phyloP scores from a whole-genome alignment of 192 early-diverging fungal genomes.

The Coemansia sp. region DNA sequence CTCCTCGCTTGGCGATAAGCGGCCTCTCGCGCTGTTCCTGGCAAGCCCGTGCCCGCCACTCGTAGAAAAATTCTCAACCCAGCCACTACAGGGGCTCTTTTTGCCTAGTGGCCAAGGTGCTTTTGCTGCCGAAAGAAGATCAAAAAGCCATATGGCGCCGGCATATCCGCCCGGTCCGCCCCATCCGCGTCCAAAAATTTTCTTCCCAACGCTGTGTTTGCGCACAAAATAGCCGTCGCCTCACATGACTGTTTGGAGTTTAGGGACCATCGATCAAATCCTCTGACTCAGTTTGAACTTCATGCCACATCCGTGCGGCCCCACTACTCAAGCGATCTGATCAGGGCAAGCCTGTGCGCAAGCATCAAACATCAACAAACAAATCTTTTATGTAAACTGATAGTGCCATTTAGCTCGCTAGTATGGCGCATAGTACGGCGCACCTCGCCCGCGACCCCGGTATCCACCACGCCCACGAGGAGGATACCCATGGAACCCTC shows the following conservation, averaged over 20 bases:
- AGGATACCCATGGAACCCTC: conserved; percentile 63
- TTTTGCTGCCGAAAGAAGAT: not conserved
- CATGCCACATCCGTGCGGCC: no score
- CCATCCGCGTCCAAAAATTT: not conserved
- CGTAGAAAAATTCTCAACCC: not conserved
- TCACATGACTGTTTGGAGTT: not conserved
- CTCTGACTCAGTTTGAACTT: no score
- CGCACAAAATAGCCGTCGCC: not conserved
- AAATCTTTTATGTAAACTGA: not conserved
- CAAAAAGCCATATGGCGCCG: not conserved
- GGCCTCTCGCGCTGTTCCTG: not conserved
- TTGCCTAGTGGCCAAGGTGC: not conserved
- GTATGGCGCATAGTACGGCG: conserved; percentile 36
- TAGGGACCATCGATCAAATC: not conserved
- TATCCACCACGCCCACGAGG: conserved; percentile 44
- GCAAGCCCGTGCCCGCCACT: not conserved
- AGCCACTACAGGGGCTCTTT: not conserved
- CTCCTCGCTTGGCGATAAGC: not conserved
- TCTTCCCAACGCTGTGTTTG: not conserved
- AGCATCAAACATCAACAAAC: no score
- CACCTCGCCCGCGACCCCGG: conserved; percentile 45
- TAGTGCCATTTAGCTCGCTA: conserved; percentile 2
- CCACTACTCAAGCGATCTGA: no score
- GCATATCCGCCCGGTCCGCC: not conserved
- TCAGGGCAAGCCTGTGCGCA: no score